These are phyloP conservation scores for Trichoderma sp. DNA, from an alignment of 2,329 filamentous ascomycete species.

Conservation along the genomic window DNA sequence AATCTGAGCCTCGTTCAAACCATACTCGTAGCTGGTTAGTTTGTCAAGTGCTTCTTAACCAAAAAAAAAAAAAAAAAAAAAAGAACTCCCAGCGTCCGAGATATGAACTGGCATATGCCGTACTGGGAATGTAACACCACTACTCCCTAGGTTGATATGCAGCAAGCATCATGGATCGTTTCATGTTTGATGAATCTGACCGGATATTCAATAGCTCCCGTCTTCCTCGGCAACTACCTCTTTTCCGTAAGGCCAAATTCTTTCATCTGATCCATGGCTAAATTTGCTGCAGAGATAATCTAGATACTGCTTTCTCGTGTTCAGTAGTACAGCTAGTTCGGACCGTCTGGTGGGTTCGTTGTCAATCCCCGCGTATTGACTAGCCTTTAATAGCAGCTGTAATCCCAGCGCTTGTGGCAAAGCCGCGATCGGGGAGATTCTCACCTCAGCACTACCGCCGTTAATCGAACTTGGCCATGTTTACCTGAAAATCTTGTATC, in stretches of 20 bases:
- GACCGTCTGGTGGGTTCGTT: not conserved
- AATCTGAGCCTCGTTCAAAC: not conserved
- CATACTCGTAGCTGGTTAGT: not conserved
- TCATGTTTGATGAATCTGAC: not conserved
- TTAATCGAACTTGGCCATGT: not conserved
- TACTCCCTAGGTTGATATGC: not conserved
- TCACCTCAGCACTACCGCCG: not conserved
- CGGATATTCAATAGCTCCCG: not conserved
- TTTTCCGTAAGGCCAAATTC: not conserved
- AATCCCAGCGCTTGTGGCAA: not conserved
- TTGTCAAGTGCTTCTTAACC: not conserved
- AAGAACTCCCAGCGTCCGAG: not conserved
- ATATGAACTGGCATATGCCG: not conserved
- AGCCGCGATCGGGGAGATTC: not conserved
- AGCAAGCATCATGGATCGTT: not conserved
- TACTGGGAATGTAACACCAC: not conserved
- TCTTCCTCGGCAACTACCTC: not conserved
- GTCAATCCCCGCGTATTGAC: not conserved
- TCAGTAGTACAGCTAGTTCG: not conserved
- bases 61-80: not conserved
- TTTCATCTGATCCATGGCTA: not conserved
- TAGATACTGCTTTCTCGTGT: not conserved
- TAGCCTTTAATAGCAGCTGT: not conserved
- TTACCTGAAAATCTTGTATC: not conserved
- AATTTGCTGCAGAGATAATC: not conserved